Conservation (phyloP, 768 basidiomycete genomes). For the Pleurotus giganteus region DNA sequence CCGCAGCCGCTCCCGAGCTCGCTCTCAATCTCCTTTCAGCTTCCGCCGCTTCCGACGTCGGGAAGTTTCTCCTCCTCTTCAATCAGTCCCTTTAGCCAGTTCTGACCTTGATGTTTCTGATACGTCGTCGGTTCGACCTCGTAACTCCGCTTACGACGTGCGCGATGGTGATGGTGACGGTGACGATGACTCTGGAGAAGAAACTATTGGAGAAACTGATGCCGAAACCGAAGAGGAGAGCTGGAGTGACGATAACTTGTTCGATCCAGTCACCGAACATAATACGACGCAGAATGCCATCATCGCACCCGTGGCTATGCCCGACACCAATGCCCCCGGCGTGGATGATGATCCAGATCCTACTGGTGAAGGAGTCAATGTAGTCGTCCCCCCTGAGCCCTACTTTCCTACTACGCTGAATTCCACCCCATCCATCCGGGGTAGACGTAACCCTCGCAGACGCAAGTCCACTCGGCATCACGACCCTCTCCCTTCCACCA, state of each 20-base stretch:
- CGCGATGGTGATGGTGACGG: slow-evolving; percentile 4
- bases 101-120: slow-evolving; percentile 64
- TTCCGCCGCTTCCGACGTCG: slow-evolving; percentile 65
- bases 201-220: slow-evolving; percentile 47
- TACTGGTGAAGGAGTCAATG: slow-evolving; percentile 89
- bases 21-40: slow-evolving; percentile 80
- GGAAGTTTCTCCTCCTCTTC: slow-evolving; percentile 54
- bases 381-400: slow-evolving; percentile 80
- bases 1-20: slow-evolving; percentile 57
- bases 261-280: slow-evolving; percentile 80
- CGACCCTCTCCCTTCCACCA: slow-evolving; percentile 64
- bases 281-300: slow-evolving; percentile 87
- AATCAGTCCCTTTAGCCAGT: slow-evolving; percentile 54
- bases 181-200: slow-evolving; percentile 64
- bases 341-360: slow-evolving; percentile 68
- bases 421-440: slow-evolving; percentile 32
- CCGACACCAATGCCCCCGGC: slow-evolving; percentile 7
- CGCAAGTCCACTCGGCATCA: slow-evolving; percentile 61
- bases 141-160: slow-evolving; percentile 55
- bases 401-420: slow-evolving; percentile 79
- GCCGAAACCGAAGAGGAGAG: slow-evolving; percentile 59
- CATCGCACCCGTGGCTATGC: slow-evolving; percentile 25
- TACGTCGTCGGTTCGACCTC: slow-evolving; percentile 54
- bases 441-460: slow-evolving; percentile 46
- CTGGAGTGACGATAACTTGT: slow-evolving; percentile 57